Conservation (phyloP, 768 basidiomycete species). For the Lactarius deliciosus region DNA sequence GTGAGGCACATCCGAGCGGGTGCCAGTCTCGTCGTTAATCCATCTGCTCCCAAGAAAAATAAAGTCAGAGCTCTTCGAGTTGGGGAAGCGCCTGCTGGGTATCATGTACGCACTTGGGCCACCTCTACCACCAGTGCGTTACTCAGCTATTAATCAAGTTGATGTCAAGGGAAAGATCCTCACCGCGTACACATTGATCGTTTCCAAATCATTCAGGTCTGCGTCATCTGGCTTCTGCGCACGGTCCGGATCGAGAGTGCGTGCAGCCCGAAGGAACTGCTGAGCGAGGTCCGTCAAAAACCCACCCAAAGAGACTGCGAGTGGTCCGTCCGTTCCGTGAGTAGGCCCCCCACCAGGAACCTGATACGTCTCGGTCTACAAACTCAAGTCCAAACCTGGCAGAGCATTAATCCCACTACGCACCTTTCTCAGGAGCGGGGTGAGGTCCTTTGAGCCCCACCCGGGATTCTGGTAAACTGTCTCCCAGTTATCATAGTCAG, state of each 20-base stretch:
- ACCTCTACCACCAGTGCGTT: conserved; percentile 20
- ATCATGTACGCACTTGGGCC: conserved; percentile 36
- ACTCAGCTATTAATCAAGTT: background rate
- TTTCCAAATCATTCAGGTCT: conserved; percentile 30
- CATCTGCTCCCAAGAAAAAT: too few species aligned
- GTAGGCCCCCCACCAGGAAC: conserved; percentile 33
- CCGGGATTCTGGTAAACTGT: conserved; percentile 49
- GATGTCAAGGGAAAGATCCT: too few species aligned
- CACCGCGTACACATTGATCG: conserved; percentile 31
- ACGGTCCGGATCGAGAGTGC: conserved; percentile 30
- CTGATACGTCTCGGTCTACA: conserved; percentile 42
- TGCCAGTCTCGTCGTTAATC: too few species aligned
- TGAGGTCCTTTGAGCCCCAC: conserved; percentile 56
- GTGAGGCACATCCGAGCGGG: too few species aligned
- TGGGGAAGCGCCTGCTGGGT: too few species aligned
- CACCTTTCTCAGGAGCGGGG: conserved; percentile 60
- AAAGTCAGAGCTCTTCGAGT: too few species aligned
- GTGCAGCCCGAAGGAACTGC: conserved; percentile 33
- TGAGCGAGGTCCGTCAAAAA: conserved; percentile 31
- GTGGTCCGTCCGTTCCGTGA: conserved; percentile 52
- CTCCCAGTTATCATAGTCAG: conserved; percentile 63
- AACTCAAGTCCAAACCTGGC: background rate
- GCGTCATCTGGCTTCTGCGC: conserved; percentile 23
- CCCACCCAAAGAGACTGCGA: conserved; percentile 39
- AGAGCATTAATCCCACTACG: background rate